These are phyloP conservation scores for Linum lewisii DNA, from an alignment of 345 rosid species.

Conservation along the genomic window DNA sequence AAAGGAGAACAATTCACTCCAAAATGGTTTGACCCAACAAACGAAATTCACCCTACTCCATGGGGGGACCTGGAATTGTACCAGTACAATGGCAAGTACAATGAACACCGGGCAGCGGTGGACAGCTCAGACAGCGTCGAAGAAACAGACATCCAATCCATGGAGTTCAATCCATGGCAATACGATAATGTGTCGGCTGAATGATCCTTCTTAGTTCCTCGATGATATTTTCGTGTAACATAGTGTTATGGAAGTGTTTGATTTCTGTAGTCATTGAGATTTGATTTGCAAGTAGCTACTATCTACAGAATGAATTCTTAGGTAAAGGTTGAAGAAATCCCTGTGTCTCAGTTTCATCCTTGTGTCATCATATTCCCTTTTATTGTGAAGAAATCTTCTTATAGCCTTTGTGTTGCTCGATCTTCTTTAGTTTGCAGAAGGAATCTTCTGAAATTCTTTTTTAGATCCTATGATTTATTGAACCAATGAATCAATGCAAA, in stretches of 20 bases:
- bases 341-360: not conserved
- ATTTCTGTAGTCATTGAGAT: slow-evolving; percentile 1
- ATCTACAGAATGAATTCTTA: no score
- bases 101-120: slow-evolving; percentile 35
- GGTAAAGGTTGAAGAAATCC: not conserved
- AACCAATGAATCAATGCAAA: no score
- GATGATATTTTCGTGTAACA: slow-evolving; percentile 11
- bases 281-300: no score
- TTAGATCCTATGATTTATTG: no score
- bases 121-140: slow-evolving; percentile 33
- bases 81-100: slow-evolving; percentile 54
- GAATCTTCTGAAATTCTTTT: not conserved
- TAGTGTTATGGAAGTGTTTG: slow-evolving; percentile 10
- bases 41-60: slow-evolving; percentile 50
- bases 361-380: no score
- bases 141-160: slow-evolving; percentile 28
- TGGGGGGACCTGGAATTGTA: slow-evolving; percentile 70
- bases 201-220: slow-evolving; percentile 19
- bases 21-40: slow-evolving; percentile 61
- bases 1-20: slow-evolving; percentile 47
- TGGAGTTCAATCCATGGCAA: slow-evolving; percentile 73
- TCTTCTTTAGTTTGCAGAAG: not conserved
- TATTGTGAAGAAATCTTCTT: not conserved
- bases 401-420: not conserved
- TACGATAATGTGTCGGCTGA: slow-evolving; percentile 44